A percentile compares a stretch with the other conserved stretches of the same genome.
These are phyloP conservation scores for Wallacemonas sp. DNA, from an alignment of 208 protist species.

Conservation along the genomic window DNA sequence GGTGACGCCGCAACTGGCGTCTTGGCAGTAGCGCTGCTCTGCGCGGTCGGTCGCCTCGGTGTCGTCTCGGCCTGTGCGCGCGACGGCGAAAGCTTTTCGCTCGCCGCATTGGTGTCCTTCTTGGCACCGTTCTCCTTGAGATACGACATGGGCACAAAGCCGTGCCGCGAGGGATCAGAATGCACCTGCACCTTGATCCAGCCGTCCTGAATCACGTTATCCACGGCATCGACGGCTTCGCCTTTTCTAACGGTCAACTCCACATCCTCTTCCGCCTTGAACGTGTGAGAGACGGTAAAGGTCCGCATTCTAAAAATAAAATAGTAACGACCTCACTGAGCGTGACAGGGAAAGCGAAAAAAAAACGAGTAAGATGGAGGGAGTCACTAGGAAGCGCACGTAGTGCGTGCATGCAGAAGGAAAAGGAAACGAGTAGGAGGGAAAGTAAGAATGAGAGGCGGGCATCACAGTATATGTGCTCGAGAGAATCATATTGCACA, in stretches of 20 bases:
- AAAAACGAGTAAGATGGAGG: too few relatives aligned
- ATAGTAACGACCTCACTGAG: too few relatives aligned
- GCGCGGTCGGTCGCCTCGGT: not conserved
- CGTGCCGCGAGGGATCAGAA: slow-evolving; percentile 35
- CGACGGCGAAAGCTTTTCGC: not conserved
- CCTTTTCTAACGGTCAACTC: slow-evolving; percentile 77
- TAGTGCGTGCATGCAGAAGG: too few relatives aligned
- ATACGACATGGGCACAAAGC: slow-evolving; percentile 83
- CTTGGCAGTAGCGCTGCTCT: not conserved
- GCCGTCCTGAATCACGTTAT: slow-evolving; percentile 62
- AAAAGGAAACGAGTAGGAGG: too few relatives aligned
- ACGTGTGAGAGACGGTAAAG: slow-evolving; percentile 64
- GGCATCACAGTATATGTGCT: too few relatives aligned
- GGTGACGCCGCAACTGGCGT: not conserved
- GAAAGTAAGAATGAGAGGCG: too few relatives aligned
- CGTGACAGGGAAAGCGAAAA: slow-evolving; percentile 3
- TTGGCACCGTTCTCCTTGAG: slow-evolving; percentile 35
- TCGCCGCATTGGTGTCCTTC: not conserved
- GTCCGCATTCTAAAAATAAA: slow-evolving; percentile 32
- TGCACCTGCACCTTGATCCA: slow-evolving; percentile 77
- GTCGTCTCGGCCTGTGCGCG: not conserved
- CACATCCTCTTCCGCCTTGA: slow-evolving; percentile 71
- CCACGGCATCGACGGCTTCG: slow-evolving; percentile 50
- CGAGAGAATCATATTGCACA: too few relatives aligned
- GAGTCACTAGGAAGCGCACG: too few relatives aligned